phyloP scores from a whole-genome alignment of 1,139 yeast genomes.

The Zygoascus meyerae region DNA sequence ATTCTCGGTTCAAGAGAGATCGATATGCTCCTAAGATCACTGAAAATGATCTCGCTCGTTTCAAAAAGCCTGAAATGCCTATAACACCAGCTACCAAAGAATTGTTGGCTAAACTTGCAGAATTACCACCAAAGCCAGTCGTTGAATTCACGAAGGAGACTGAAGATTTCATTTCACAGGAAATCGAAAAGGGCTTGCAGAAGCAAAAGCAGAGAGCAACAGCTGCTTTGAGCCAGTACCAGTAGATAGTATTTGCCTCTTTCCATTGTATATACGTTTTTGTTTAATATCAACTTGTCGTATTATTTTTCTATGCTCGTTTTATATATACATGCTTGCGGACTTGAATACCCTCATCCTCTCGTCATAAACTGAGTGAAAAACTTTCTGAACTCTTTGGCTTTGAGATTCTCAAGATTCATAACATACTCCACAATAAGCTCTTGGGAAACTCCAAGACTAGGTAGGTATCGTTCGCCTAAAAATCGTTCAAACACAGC shows the following conservation, averaged over 20 bases:
- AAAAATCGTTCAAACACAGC: conserved; percentile 26
- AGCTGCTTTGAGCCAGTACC: conserved; percentile 28
- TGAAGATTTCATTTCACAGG: conserved; percentile 57
- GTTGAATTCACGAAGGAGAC: conserved; percentile 60
- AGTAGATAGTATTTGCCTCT: conserved; percentile 14
- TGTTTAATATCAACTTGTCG: background rate
- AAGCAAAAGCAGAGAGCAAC: conserved; percentile 27
- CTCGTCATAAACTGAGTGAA: conserved; percentile 20
- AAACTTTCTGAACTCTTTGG: conserved; percentile 30
- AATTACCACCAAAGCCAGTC: conserved; percentile 43
- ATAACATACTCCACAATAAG: conserved; percentile 26
- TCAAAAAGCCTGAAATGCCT: conserved; percentile 73
- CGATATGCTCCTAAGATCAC: conserved; percentile 48
- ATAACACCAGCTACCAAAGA: conserved; percentile 32
- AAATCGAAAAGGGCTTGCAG: conserved; percentile 41
- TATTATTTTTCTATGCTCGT: background rate
- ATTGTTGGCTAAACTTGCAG: conserved; percentile 50
- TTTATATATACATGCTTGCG: background rate
- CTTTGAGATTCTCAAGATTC: conserved; percentile 21
- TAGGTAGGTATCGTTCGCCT: conserved; percentile 26
- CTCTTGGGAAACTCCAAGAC: conserved; percentile 29
- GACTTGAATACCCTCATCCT: background rate
- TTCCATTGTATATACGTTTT: background rate
- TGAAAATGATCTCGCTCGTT: conserved; percentile 54
- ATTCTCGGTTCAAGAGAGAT: conserved; percentile 43